Base-by-base conservation (phyloP, 169 alveolate species). In the Pseudocohnilembus persalinus region DNA sequence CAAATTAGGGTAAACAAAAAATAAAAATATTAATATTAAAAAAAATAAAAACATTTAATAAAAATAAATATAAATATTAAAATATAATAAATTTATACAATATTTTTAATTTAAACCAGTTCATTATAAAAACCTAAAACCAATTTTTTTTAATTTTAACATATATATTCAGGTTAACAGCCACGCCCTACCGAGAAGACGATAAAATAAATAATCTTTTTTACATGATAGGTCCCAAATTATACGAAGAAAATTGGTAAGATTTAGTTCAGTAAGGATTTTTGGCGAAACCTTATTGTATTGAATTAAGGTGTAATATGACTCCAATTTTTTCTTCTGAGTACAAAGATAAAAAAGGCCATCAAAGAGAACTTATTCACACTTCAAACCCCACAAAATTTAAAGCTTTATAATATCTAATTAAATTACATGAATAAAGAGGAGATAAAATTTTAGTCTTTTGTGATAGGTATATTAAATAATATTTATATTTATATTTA, bases 221-320 rank as follows among this genome's bases (percentile, higher is more conserved):
- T 90, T 99, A 99, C 98, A 96, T 99, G 85, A 98, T 99, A 81
- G 99, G 99, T 1, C 99, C 99, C 29, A 99, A 99, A 91, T 94
- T 98, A 74, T 98, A 99, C 93, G 99, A 99, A 93, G 99, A 99
- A 31, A 99, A 99, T 94, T 99, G 99, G 99, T 94, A 98, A 63
- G 99, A 99, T 88, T 92, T 99, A 35, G 99, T 98, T 89, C 97
- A 97, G 32, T 92, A 97, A 88, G 99, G 99, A 31, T 98, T 88
- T 93, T 90, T 99, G 79, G 99, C 99, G 29, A 96, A 98, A 90
- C 99, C 98, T 31, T 95, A 98, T 63, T 98, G 99, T 85, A 96
- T 97, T 76, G 99, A 99, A 91, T 98, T 99, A 4, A 98, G 99
- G 99, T 98, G 99, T 88, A 99, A 99, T 75, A 99, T 99, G 99